Conservation (phyloP, 2,329 filamentous ascomycete species). For the Xylaria arbuscula region DNA sequence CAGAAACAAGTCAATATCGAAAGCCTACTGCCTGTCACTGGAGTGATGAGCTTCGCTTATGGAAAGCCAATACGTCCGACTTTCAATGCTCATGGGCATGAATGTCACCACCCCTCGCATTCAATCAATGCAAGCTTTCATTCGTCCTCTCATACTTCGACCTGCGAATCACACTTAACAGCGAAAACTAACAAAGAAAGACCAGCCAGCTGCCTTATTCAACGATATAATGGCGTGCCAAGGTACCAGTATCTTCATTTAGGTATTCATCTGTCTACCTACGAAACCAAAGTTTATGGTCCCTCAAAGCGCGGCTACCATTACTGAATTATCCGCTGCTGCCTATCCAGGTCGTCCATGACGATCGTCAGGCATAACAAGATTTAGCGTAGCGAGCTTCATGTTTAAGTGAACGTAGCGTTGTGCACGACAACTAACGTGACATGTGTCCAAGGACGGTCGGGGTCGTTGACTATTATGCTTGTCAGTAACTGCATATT, state of each 20-base stretch:
- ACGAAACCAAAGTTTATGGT: background rate
- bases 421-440: constrained; percentile 33
- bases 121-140: background rate
- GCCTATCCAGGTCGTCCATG: background rate
- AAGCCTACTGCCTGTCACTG: background rate
- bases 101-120: background rate
- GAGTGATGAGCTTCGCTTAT: background rate
- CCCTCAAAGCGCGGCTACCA: background rate
- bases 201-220: background rate
- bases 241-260: background rate
- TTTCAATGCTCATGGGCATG: background rate
- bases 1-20: background rate
- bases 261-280: background rate
- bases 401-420: constrained; percentile 1
- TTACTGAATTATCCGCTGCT: constrained; percentile 1
- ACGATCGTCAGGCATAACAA: background rate
- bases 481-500: constrained; percentile 11
- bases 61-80: background rate
- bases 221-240: background rate
- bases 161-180: background rate
- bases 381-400: background rate
- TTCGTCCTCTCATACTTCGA: background rate
- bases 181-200: background rate
- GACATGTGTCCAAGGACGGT: constrained; percentile 38
- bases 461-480: constrained; percentile 35